phyloP scores from a whole-genome alignment of 306 rosid species.

The Cajanus cajan region DNA sequence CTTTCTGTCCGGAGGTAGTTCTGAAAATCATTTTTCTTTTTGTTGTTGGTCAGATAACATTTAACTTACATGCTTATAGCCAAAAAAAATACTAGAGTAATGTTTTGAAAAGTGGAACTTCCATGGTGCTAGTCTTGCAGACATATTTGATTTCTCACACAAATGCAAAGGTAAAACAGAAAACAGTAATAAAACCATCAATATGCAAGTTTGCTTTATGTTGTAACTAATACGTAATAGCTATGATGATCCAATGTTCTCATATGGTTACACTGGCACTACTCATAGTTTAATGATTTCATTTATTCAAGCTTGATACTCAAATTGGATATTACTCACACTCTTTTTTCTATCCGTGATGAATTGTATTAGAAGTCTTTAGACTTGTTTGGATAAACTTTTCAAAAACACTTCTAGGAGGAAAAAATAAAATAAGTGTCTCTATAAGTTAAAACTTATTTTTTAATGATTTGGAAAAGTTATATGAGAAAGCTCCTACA shows the following conservation, averaged over 20 bases:
- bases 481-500: too few relatives aligned
- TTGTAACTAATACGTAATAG: neutral
- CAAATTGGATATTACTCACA: neutral
- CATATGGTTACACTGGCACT: neutral
- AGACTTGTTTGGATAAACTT: too few relatives aligned
- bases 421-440: too few relatives aligned
- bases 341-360: neutral
- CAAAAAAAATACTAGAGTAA: neutral
- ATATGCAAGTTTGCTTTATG: neutral
- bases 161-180: neutral
- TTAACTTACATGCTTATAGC: neutral
- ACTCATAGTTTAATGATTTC: neutral
- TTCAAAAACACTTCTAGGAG: too few relatives aligned
- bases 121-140: neutral
- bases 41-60: conserved; percentile 17
- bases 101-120: neutral
- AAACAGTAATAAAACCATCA: neutral
- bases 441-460: too few relatives aligned
- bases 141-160: neutral
- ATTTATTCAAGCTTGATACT: neutral
- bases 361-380: neutral
- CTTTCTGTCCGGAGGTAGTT: conserved; percentile 38
- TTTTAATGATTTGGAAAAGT: too few relatives aligned
- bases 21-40: conserved; percentile 42
- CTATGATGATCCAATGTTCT: neutral